A percentile compares a stretch with the other conserved stretches of the same genome.
Evolutionary conservation across 2,329 filamentous ascomycete species (phyloP).

Genomic region (Gnomoniopsis smithogilvyi): DNA sequence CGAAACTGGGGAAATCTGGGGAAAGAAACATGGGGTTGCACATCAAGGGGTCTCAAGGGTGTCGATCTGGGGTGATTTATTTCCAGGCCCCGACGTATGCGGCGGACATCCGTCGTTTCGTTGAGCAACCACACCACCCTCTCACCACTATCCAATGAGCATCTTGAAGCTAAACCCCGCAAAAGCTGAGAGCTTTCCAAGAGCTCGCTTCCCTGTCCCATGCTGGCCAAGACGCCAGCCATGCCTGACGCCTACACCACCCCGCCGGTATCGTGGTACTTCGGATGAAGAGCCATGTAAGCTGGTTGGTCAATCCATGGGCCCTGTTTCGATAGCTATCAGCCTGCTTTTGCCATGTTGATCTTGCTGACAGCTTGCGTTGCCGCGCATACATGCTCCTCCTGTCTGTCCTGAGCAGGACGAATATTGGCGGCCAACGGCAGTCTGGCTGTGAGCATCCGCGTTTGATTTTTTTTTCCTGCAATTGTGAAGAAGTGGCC

Average conservation of each 20-base stretch:
- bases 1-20: slow-evolving; percentile 16
- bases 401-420: background rate
- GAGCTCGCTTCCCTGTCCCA: background rate
- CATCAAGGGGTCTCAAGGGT: background rate
- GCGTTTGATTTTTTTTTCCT: no score
- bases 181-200: background rate
- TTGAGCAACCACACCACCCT: background rate
- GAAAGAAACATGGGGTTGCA: background rate
- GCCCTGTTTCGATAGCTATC: background rate
- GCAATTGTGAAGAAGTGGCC: no score
- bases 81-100: no score
- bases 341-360: background rate
- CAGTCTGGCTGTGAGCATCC: no score
- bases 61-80: no score
- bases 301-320: slow-evolving; percentile 9
- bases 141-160: slow-evolving; percentile 1
- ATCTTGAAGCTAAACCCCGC: slow-evolving; percentile 11
- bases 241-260: slow-evolving; percentile 4
- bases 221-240: background rate
- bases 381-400: background rate
- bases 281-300: background rate
- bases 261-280: background rate
- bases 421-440: background rate
- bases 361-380: background rate
- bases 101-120: background rate